These are phyloP conservation scores for Mortierella sp. DNA, from an alignment of 371 early-diverging fungal genomes.

Conservation along the genomic window DNA sequence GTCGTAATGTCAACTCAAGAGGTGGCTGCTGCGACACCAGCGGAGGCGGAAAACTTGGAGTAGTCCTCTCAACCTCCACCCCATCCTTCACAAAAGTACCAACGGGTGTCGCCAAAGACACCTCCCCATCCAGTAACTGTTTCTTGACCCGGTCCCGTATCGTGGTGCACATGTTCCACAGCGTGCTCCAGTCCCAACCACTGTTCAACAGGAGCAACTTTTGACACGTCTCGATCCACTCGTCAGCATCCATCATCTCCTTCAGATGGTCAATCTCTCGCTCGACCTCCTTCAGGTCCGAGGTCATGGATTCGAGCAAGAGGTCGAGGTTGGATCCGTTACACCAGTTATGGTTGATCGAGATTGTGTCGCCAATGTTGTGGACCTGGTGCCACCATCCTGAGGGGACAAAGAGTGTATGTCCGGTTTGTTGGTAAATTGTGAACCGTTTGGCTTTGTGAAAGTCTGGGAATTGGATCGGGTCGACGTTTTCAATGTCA, in stretches of 20 bases:
- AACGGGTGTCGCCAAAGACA: not conserved
- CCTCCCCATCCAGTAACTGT: constrained; percentile 3
- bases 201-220: constrained; percentile 64
- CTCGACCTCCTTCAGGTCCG: constrained; percentile 65
- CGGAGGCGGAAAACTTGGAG: constrained; percentile 36
- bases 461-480: constrained; percentile 63
- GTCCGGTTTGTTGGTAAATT: constrained; percentile 71
- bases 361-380: constrained; percentile 79
- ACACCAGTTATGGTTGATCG: constrained; percentile 84
- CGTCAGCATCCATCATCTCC: constrained; percentile 59
- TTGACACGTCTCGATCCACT: constrained; percentile 68
- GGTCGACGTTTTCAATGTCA: constrained; percentile 70
- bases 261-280: constrained; percentile 68
- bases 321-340: constrained; percentile 70
- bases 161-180: constrained; percentile 56
- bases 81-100: constrained; percentile 14
- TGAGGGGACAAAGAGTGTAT: constrained; percentile 81
- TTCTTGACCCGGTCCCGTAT: constrained; percentile 27
- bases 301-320: constrained; percentile 61
- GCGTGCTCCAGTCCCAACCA: constrained; percentile 71
- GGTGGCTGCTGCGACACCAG: constrained; percentile 44
- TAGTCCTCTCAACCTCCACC: constrained; percentile 4
- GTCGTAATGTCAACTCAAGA: constrained; percentile 31
- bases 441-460: constrained; percentile 63
- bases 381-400: constrained; percentile 85